Evolutionary conservation across 2,329 filamentous ascomycete genomes (phyloP).

Genomic region (Scedosporium boydii): DNA sequence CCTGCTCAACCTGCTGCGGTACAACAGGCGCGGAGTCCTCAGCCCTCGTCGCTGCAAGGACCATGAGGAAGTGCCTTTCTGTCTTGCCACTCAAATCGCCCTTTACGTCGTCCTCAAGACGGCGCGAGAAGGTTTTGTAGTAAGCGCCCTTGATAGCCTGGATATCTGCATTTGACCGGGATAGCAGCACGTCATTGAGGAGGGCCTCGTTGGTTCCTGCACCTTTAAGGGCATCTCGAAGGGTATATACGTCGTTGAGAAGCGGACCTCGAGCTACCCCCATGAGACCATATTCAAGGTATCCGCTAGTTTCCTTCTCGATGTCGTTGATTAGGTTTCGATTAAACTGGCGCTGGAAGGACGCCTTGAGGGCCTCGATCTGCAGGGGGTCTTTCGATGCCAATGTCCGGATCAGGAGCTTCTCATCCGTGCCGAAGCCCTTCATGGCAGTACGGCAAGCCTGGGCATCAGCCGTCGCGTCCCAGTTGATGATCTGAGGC

Average conservation of each 20-base stretch:
- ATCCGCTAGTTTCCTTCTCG: slow-evolving; percentile 64
- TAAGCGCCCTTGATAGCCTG: slow-evolving; percentile 77
- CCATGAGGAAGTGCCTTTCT: slow-evolving; percentile 73
- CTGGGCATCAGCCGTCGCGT: slow-evolving; percentile 60
- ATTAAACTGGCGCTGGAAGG: slow-evolving; percentile 55
- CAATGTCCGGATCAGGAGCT: slow-evolving; percentile 60
- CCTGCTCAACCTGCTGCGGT: slow-evolving; percentile 63
- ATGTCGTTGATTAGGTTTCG: slow-evolving; percentile 68
- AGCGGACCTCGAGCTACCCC: slow-evolving; percentile 73
- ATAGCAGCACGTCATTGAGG: slow-evolving; percentile 77
- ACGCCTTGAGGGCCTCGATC: slow-evolving; percentile 55
- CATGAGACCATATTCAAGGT: slow-evolving; percentile 66
- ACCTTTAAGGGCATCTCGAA: slow-evolving; percentile 66
- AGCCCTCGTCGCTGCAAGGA: slow-evolving; percentile 62
- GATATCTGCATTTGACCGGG: slow-evolving; percentile 79
- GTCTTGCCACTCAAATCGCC: slow-evolving; percentile 81
- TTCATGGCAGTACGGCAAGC: slow-evolving; percentile 78
- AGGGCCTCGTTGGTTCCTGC: slow-evolving; percentile 77
- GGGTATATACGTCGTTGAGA: slow-evolving; percentile 60
- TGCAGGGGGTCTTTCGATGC: slow-evolving; percentile 69
- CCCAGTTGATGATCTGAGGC: slow-evolving; percentile 58
- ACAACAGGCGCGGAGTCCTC: slow-evolving; percentile 71
- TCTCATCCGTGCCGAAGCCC: slow-evolving; percentile 84
- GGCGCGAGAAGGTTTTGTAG: slow-evolving; percentile 52
- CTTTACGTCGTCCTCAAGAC: slow-evolving; percentile 63